phyloP scores from a whole-genome alignment of 2,329 filamentous ascomycete genomes.

The Xylariaceae sp. region DNA sequence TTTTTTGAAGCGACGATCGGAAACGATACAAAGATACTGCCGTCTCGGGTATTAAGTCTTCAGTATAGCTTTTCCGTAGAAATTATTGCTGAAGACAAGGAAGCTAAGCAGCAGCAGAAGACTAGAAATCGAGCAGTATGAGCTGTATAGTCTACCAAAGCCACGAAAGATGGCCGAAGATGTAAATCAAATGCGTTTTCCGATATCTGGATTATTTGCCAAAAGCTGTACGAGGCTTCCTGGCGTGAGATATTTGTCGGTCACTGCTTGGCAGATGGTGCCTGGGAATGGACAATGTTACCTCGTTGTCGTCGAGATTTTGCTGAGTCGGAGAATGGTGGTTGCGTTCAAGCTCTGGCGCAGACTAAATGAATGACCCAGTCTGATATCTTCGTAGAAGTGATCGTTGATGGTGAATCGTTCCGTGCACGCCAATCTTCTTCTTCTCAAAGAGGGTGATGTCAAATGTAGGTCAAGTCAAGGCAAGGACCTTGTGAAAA shows the following conservation, averaged over 20 bases:
- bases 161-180: neutral
- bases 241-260: constrained; percentile 1
- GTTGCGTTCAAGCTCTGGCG: neutral
- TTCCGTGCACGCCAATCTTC: constrained; percentile 6
- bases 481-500: constrained; percentile 12
- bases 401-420: neutral
- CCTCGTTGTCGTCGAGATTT: constrained; percentile 1
- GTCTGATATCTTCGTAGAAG: neutral
- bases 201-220: neutral
- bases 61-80: constrained; percentile 7
- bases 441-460: constrained; percentile 8
- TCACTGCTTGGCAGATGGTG: neutral
- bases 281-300: neutral
- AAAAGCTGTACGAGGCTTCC: neutral
- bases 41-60: constrained; percentile 10
- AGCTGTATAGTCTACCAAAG: neutral
- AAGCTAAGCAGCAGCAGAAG: neutral
- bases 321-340: constrained; percentile 1
- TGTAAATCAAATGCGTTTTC: neutral
- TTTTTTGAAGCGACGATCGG: constrained; percentile 26
- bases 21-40: constrained; percentile 24
- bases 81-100: constrained; percentile 2
- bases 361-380: constrained; percentile 5
- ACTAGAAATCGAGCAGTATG: constrained; percentile 2
- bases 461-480: constrained; percentile 14